Evolutionary conservation across 352 stramenopile genomes (phyloP).

Genomic region (Globisporangium emineosum): DNA sequence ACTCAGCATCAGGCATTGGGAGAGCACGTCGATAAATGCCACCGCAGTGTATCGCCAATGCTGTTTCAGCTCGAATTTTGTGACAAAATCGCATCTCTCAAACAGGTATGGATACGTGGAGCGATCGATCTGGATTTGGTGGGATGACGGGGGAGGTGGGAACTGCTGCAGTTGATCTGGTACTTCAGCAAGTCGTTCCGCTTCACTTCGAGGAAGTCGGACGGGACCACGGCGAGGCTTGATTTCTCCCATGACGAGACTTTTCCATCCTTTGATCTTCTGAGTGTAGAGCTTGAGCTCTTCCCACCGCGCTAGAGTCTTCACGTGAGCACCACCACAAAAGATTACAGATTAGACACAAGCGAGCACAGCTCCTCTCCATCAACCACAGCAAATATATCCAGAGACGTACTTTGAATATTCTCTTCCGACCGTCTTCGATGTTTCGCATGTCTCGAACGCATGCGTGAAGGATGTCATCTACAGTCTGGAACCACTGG

Average conservation of each 20-base stretch:
- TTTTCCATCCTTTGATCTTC: constrained; percentile 82
- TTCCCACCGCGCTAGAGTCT: constrained; percentile 83
- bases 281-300: constrained; percentile 73
- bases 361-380: too few relatives aligned
- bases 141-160: constrained; percentile 41
- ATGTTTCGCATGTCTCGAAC: constrained; percentile 61
- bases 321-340: neutral
- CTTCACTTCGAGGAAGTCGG: constrained; percentile 55
- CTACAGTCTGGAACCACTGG: constrained; percentile 79
- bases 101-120: constrained; percentile 75
- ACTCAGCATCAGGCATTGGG: constrained; percentile 59
- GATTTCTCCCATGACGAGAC: constrained; percentile 59
- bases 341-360: neutral
- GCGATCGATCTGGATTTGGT: constrained; percentile 62
- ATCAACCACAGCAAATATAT: neutral
- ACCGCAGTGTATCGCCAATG: constrained; percentile 81
- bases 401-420: constrained; percentile 57
- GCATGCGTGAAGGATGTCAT: constrained; percentile 72
- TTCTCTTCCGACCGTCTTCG: constrained; percentile 65
- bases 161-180: constrained; percentile 78
- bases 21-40: constrained; percentile 79
- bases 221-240: constrained; percentile 57
- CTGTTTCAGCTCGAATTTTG: constrained; percentile 64
- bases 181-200: constrained; percentile 59
- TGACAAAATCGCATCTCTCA: constrained; percentile 57